Evolutionary conservation across 805 yeast species (phyloP).

Genomic region (Saturnispora bothae): DNA sequence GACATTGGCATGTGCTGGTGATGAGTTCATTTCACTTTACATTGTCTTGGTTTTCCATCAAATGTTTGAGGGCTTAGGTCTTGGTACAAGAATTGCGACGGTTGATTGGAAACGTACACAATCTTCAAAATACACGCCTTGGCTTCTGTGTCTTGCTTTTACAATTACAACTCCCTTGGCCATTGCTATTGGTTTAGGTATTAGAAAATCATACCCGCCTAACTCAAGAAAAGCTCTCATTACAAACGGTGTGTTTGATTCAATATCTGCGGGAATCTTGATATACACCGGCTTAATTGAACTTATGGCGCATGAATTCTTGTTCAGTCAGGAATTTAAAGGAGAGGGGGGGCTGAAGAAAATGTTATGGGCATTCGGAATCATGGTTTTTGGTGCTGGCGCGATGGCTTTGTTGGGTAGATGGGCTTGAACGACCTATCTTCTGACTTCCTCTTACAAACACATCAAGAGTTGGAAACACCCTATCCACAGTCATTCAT

Average conservation of each 20-base stretch:
- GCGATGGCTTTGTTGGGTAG: conserved; percentile 68
- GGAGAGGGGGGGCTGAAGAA: conserved; percentile 44
- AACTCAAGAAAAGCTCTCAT: conserved; percentile 49
- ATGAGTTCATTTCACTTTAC: conserved; percentile 60
- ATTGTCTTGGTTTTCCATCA: conserved; percentile 68
- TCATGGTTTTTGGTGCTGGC: conserved; percentile 59
- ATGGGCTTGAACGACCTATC: too few species aligned
- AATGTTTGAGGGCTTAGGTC: conserved; percentile 76
- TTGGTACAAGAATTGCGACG: conserved; percentile 66
- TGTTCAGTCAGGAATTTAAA: conserved; percentile 51
- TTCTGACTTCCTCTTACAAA: too few species aligned
- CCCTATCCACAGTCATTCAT: too few species aligned
- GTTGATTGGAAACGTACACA: conserved; percentile 29
- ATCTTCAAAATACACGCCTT: conserved; percentile 36
- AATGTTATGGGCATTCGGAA: conserved; percentile 40
- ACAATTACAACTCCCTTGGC: conserved; percentile 62
- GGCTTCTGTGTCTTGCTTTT: conserved; percentile 42
- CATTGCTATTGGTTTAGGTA: conserved; percentile 70
- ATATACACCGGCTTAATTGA: conserved; percentile 72
- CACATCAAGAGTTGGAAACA: too few species aligned
- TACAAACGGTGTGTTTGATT: conserved; percentile 63
- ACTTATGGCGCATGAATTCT: conserved; percentile 68
- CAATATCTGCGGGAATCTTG: conserved; percentile 69
- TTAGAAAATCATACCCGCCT: conserved; percentile 50
- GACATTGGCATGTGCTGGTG: conserved; percentile 68